These are phyloP conservation scores for Cornus kousa DNA, from an alignment of 148 eudicot species.

Conservation along the genomic window DNA sequence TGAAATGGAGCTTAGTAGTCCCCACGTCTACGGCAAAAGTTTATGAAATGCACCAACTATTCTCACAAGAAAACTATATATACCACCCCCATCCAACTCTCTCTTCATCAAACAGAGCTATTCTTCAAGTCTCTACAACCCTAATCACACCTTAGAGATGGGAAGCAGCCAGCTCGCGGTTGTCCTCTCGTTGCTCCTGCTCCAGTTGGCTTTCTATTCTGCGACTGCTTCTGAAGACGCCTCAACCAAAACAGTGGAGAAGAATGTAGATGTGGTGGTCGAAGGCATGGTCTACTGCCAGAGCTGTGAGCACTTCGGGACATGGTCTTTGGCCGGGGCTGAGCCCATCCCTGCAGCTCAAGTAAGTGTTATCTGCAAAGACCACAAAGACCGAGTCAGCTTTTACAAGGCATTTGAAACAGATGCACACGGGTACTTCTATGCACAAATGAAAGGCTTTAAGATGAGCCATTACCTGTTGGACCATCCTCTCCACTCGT, in stretches of 20 bases:
- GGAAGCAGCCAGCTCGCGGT: conserved; percentile 30
- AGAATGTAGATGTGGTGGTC: conserved; percentile 41
- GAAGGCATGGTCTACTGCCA: conserved; percentile 93
- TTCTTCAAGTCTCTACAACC: not conserved
- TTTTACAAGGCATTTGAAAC: conserved; percentile 59
- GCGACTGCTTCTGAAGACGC: conserved; percentile 19
- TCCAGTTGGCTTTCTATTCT: conserved; percentile 28
- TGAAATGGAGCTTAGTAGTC: conserved; percentile 35
- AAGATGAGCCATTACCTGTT: conserved; percentile 46
- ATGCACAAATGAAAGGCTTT: conserved; percentile 53
- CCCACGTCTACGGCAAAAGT: conserved; percentile 38
- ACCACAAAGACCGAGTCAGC: conserved; percentile 56
- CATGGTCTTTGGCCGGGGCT: conserved; percentile 52
- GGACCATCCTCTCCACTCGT: conserved; percentile 82
- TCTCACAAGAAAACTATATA: conserved; percentile 28
- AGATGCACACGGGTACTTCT: conserved; percentile 49
- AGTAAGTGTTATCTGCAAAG: conserved; percentile 69
- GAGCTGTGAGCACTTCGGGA: conserved; percentile 55
- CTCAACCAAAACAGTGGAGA: conserved; percentile 21
- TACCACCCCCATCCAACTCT: conserved; percentile 11
- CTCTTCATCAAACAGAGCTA: conserved; percentile 10
- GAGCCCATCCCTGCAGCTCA: conserved; percentile 58
- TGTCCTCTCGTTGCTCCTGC: conserved; percentile 33
- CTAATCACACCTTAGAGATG: conserved; percentile 25
- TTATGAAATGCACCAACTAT: conserved; percentile 8